These are phyloP conservation scores for Chytriomyces sp. DNA, from an alignment of 192 early-diverging fungal species.

Conservation along the genomic window DNA sequence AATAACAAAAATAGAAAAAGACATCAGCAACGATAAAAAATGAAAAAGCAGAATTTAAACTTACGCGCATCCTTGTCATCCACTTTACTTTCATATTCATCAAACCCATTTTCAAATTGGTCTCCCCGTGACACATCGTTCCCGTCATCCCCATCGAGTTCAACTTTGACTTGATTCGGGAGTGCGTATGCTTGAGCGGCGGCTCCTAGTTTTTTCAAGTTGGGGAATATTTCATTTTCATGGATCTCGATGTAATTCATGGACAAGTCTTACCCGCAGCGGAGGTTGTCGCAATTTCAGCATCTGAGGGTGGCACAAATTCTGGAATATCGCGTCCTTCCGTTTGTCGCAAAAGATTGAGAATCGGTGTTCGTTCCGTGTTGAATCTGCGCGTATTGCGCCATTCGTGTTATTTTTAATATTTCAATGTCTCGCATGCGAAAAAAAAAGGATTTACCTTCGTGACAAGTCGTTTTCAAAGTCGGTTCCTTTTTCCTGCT, in stretches of 20 bases:
- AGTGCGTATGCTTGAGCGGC: too few species aligned
- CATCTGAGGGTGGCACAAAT: conserved; percentile 19
- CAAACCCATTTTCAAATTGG: neutral
- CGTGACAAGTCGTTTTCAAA: conserved; percentile 32
- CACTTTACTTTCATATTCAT: neutral
- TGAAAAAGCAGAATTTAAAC: neutral
- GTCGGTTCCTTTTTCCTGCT: conserved; percentile 26
- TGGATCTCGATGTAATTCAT: neutral
- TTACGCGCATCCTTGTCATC: conserved; percentile 4
- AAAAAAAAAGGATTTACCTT: neutral
- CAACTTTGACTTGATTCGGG: neutral
- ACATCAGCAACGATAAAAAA: too few species aligned
- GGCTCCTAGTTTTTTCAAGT: too few species aligned
- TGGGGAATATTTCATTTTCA: neutral
- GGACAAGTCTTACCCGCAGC: neutral
- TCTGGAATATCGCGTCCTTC: conserved; percentile 48
- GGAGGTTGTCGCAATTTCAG: neutral
- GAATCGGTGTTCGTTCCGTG: conserved; percentile 38
- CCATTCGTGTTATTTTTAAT: neutral
- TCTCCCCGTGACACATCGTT: neutral
- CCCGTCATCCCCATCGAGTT: conserved; percentile 8
- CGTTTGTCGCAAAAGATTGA: conserved; percentile 35
- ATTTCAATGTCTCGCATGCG: too few species aligned
- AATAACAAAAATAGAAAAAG: too few species aligned
- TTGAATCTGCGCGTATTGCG: conserved; percentile 38